A percentile compares a stretch with the other conserved stretches of the same genome.
These are phyloP conservation scores for Fusarium phyllophilum DNA, from an alignment of 2,329 filamentous ascomycete genomes.

Conservation along the genomic window DNA sequence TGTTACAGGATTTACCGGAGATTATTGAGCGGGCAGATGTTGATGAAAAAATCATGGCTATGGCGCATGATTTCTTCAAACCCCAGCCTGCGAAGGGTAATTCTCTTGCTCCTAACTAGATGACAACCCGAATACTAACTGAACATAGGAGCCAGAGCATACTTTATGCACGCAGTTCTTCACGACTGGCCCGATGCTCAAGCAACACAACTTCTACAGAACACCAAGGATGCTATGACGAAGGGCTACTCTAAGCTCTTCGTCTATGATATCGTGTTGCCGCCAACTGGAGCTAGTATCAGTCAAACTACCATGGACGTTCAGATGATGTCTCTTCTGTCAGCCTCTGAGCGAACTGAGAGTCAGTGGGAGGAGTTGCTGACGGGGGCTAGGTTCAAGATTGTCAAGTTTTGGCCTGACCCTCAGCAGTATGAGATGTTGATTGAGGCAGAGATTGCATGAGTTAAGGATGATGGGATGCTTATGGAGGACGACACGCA, in stretches of 20 bases:
- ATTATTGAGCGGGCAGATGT: conserved; percentile 17
- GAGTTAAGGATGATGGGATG: not conserved
- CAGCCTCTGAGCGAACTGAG: conserved; percentile 37
- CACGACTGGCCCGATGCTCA: conserved; percentile 61
- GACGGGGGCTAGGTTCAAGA: conserved; percentile 4
- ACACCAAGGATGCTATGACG: conserved; percentile 29
- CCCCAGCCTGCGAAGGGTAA: conserved; percentile 25
- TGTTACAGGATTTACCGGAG: conserved; percentile 31
- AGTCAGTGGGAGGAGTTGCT: conserved; percentile 30
- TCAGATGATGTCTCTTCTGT: conserved; percentile 41
- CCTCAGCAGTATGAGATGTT: conserved; percentile 41
- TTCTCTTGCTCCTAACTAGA: not conserved
- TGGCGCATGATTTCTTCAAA: conserved; percentile 31
- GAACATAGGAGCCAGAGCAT: conserved; percentile 50
- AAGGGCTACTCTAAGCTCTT: conserved; percentile 43
- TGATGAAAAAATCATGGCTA: conserved; percentile 17
- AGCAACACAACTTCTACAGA: conserved; percentile 42
- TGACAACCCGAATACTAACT: too few species aligned
- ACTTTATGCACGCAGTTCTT: conserved; percentile 58
- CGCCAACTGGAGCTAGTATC: conserved; percentile 22
- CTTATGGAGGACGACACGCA: too few species aligned
- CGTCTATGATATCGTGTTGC: conserved; percentile 36
- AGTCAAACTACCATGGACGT: conserved; percentile 46
- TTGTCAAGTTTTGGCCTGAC: conserved; percentile 32
- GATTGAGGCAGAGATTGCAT: conserved; percentile 31